These are phyloP conservation scores for Aspergillus clavatus DNA, from an alignment of 2,329 filamentous ascomycete species.

Conservation along the genomic window DNA sequence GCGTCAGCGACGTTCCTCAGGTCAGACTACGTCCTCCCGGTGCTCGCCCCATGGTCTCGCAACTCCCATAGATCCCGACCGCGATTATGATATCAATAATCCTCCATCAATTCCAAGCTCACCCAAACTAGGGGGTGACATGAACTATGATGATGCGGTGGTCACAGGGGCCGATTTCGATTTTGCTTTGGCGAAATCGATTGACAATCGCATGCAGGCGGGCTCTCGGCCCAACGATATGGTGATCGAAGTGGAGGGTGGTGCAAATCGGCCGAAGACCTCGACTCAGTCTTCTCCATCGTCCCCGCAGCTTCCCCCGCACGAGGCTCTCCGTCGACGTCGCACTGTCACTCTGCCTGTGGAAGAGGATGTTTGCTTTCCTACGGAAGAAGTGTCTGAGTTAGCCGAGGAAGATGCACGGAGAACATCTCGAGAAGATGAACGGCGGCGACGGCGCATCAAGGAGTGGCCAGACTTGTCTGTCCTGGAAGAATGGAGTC, in stretches of 20 bases:
- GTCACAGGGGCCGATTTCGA: slow-evolving; percentile 41
- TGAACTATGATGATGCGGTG: slow-evolving; percentile 52
- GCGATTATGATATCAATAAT: slow-evolving; percentile 60
- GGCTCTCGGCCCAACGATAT: slow-evolving; percentile 32
- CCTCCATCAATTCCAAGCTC: slow-evolving; percentile 59
- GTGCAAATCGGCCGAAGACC: slow-evolving; percentile 14
- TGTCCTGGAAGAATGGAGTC: slow-evolving; percentile 82
- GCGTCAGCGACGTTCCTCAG: slow-evolving; percentile 24
- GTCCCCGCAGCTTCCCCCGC: slow-evolving; percentile 36
- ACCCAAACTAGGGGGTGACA: slow-evolving; percentile 50
- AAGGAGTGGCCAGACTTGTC: slow-evolving; percentile 81
- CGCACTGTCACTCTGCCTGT: slow-evolving; percentile 60
- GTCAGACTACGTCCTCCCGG: slow-evolving; percentile 25
- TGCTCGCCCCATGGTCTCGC: slow-evolving; percentile 25
- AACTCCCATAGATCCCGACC: slow-evolving; percentile 21
- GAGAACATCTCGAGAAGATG: slow-evolving; percentile 44
- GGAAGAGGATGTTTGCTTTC: slow-evolving; percentile 90
- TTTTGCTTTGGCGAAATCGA: slow-evolving; percentile 34
- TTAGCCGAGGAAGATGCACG: slow-evolving; percentile 67
- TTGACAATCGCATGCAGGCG: slow-evolving; percentile 32
- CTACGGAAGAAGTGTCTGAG: slow-evolving; percentile 71
- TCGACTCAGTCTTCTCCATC: slow-evolving; percentile 36
- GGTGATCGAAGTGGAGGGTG: slow-evolving; percentile 43
- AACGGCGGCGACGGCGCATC: slow-evolving; percentile 55
- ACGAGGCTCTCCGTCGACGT: slow-evolving; percentile 43